A percentile compares a stretch with the other conserved stretches of the same genome.
Conservation (phyloP, 352 stramenopile species). For the Globisporangium barbulae region DNA sequence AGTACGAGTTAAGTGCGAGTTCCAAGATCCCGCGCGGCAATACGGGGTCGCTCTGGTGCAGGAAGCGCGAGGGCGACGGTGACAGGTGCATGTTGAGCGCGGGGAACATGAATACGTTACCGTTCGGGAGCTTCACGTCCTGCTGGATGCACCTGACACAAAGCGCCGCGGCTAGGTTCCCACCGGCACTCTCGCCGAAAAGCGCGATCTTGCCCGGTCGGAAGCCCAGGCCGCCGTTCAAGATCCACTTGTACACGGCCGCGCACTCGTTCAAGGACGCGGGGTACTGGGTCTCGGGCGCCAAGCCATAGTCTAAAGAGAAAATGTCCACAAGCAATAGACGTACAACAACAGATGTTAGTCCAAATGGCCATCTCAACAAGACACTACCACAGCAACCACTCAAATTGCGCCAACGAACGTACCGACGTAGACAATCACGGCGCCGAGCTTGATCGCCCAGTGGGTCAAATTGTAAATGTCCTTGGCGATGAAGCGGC, state of each 20-base stretch:
- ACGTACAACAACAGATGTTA: constrained; percentile 9
- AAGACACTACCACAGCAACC: not conserved
- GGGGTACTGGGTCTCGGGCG: constrained; percentile 83
- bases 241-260: constrained; percentile 84
- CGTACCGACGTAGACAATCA: constrained; percentile 87
- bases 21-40: constrained; percentile 79
- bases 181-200: constrained; percentile 87
- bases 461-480: constrained; percentile 73
- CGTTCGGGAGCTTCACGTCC: constrained; percentile 57
- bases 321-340: not conserved
- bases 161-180: constrained; percentile 83
- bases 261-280: constrained; percentile 73
- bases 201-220: constrained; percentile 59
- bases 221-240: constrained; percentile 72
- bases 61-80: constrained; percentile 81
- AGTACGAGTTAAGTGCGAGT: constrained; percentile 82
- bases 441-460: constrained; percentile 60
- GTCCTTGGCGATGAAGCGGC: constrained; percentile 85
- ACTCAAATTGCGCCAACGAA: not conserved
- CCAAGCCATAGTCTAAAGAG: constrained; percentile 69
- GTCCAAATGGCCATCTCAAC: constrained; percentile 1
- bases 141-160: constrained; percentile 85
- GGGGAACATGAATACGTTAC: constrained; percentile 89
- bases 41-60: constrained; percentile 87
- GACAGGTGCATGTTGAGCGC: constrained; percentile 87